Conservation (phyloP, 2,329 filamentous ascomycete species). For the Chalaropsis thielavioides region DNA sequence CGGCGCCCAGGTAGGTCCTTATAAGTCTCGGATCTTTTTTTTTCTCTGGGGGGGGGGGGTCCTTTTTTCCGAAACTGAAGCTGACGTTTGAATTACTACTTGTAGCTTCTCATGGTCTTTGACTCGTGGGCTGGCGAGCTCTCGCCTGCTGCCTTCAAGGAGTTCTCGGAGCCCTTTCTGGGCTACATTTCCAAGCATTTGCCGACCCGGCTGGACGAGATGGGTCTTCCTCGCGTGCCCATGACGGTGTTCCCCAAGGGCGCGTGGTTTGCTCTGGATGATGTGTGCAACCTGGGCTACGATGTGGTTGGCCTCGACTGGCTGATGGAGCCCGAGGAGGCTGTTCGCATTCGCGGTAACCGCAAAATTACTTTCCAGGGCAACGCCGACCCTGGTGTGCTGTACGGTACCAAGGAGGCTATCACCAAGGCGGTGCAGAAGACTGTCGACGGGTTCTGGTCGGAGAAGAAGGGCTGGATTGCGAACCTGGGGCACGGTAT, state of each 20-base stretch:
- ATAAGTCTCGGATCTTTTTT: not conserved
- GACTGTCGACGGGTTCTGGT: conserved; percentile 76
- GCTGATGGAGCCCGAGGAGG: conserved; percentile 77
- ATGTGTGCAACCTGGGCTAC: conserved; percentile 77
- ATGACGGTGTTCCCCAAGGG: conserved; percentile 99
- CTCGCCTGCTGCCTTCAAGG: conserved; percentile 66
- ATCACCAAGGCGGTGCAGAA: conserved; percentile 72
- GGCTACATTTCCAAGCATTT: conserved; percentile 70
- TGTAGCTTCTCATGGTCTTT: conserved; percentile 79
- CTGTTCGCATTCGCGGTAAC: conserved; percentile 63
- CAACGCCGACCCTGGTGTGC: conserved; percentile 84
- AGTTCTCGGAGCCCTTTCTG: conserved; percentile 77
- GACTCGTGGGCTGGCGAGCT: conserved; percentile 97
- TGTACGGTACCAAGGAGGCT: conserved; percentile 70
- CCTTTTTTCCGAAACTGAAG: not conserved
- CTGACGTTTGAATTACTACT: not conserved
- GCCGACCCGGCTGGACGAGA: conserved; percentile 55
- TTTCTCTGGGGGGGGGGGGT: too few species aligned
- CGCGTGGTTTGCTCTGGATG: conserved; percentile 85
- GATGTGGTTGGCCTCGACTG: conserved; percentile 91
- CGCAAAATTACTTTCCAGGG: conserved; percentile 71
- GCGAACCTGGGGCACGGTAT: conserved; percentile 88
- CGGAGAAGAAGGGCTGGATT: conserved; percentile 78
- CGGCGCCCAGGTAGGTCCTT: conserved; percentile 60
- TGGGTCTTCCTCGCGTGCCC: conserved; percentile 66